Base-by-base conservation (phyloP, 495 filamentous ascomycete genomes). In the Podospora conica region DNA sequence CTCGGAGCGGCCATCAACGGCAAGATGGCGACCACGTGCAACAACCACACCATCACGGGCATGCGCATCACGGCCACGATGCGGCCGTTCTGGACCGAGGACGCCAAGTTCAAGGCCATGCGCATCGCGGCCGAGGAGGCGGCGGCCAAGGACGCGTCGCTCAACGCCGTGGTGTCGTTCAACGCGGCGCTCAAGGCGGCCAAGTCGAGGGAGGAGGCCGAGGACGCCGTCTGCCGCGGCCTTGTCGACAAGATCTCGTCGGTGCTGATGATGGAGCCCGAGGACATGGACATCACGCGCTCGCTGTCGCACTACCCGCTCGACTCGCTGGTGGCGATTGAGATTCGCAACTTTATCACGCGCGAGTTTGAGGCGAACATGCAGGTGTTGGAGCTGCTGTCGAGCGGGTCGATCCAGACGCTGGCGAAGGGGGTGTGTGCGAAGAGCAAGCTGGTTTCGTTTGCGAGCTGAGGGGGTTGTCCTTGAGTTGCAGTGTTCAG, bases 321-420 rank as follows among this genome's bases (percentile, higher is more conserved):
- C 20, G 82, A 87, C 69, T 82, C 78, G 53, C 78, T 85, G 59
- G 75, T 85, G 53, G 83, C 80, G 1, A 81, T 80, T 61, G 84
- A 87, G 73, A 81, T 85, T 66, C 76, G 83, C 33, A 81, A 80
- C 60, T 85, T 80, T 67, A 79, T 86, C 61, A 81, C 76, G 11
- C 73, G 75, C 57, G 77, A 79, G 66, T 81, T 83, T 61, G 76
- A 84, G 70, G 81, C 79, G 1, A 85, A 85, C 67, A 68, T 87
- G 64, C 80, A 84, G 65, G 82, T 85, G 6, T 72, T 85, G 66
- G 82, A 85, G 67, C 71, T 84, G 53, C 69, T 83, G 54, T 79
- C 77, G 25, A 83, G 81, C 65, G 81, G 81, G 10, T 77, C 74
- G 11, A 81, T 82, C 61, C 78, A 82, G 71, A 82, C 75, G 9